phyloP scores from a whole-genome alignment of 495 filamentous ascomycete genomes.

The Penicillium pancosmium region DNA sequence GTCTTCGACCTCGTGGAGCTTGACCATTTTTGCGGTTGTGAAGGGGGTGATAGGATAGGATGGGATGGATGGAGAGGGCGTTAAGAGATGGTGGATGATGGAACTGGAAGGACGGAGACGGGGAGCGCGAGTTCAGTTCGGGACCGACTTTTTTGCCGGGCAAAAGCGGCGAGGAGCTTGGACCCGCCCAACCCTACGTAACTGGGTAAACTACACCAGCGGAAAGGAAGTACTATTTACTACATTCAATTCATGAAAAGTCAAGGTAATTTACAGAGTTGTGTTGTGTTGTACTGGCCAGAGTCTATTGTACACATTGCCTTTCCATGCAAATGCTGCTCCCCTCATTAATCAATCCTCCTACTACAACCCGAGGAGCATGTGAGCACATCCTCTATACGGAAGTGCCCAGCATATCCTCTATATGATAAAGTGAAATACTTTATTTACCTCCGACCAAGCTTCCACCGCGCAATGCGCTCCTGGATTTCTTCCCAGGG shows the following conservation, averaged over 20 bases:
- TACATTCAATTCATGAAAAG: background rate
- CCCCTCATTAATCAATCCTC: slow-evolving; percentile 2
- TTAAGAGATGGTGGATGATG: background rate
- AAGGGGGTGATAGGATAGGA: slow-evolving; percentile 13
- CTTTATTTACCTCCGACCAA: slow-evolving; percentile 65
- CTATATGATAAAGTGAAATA: background rate
- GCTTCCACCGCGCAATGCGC: slow-evolving; percentile 77
- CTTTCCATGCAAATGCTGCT: slow-evolving; percentile 12
- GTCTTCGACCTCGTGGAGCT: slow-evolving; percentile 93
- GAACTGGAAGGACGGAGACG: slow-evolving; percentile 15
- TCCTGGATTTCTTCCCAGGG: slow-evolving; percentile 90
- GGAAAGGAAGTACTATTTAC: too few relatives aligned
- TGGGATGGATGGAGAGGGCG: slow-evolving; percentile 15
- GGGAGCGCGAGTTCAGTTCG: slow-evolving; percentile 26
- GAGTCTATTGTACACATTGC: slow-evolving; percentile 31
- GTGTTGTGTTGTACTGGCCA: slow-evolving; percentile 7
- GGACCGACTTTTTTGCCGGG: slow-evolving; percentile 51
- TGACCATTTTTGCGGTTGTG: slow-evolving; percentile 75
- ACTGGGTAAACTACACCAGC: background rate
- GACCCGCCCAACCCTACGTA: slow-evolving; percentile 21
- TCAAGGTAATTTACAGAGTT: slow-evolving; percentile 29
- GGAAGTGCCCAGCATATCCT: background rate
- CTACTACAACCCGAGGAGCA: background rate
- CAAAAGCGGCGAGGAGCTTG: slow-evolving; percentile 49
- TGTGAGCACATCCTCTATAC: slow-evolving; percentile 4